Evolutionary conservation across 495 filamentous ascomycete species (phyloP).

Genomic region (Talaromyces nanjingensis): DNA sequence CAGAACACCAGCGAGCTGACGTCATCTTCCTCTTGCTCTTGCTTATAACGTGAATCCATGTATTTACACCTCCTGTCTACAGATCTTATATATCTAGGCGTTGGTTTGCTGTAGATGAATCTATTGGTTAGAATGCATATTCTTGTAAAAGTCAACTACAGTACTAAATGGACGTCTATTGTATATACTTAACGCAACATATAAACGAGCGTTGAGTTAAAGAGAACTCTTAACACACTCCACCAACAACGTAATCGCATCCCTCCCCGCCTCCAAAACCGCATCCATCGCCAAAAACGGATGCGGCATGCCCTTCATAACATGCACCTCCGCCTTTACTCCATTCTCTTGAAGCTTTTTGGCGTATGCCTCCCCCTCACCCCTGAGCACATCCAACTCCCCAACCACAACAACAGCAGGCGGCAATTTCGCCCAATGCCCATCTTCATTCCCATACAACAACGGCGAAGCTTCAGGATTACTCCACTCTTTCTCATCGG

Average conservation of each 20-base stretch:
- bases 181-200: background rate
- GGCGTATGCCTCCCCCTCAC: conserved; percentile 44
- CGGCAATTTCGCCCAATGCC: conserved; percentile 38
- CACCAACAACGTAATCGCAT: conserved; percentile 49
- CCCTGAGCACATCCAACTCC: conserved; percentile 48
- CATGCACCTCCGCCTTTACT: conserved; percentile 46
- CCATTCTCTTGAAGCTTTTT: conserved; percentile 42
- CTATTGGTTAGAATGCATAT: background rate
- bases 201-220: background rate
- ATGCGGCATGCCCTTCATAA: conserved; percentile 56
- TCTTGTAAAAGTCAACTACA: background rate
- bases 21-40: background rate
- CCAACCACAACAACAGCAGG: conserved; percentile 48
- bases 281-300: conserved; percentile 58
- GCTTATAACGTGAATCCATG: background rate
- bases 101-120: background rate
- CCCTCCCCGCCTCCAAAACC: conserved; percentile 43
- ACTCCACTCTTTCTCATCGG: conserved; percentile 32
- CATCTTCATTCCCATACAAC: conserved; percentile 34
- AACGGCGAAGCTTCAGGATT: conserved; percentile 50
- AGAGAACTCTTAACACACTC: conserved; percentile 31
- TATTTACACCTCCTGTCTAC: background rate
- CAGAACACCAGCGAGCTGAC: background rate
- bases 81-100: background rate
- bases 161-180: background rate